Evolutionary conservation across 345 rosid species (phyloP).

Genomic region (Moricandia arvensis): DNA sequence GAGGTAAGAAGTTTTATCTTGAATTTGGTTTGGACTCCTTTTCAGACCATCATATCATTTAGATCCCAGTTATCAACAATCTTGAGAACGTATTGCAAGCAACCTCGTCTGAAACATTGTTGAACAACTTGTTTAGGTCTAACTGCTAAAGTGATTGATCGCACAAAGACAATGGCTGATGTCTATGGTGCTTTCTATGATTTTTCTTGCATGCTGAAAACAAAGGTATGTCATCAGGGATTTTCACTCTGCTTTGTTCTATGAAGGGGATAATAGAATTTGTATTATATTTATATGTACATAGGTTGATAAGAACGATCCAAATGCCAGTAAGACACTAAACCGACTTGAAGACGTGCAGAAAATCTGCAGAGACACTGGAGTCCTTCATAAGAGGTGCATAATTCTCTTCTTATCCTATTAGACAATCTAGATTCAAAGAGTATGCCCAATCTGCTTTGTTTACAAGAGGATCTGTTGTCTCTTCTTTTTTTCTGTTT

Average conservation of each 20-base stretch:
- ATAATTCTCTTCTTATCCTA: not conserved
- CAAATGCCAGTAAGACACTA: constrained; percentile 61
- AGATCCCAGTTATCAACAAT: not conserved
- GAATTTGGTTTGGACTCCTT: not conserved
- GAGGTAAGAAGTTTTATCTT: constrained; percentile 58
- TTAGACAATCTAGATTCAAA: not conserved
- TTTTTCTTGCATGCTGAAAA: constrained; percentile 65
- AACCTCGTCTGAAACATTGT: not conserved
- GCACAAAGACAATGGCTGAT: constrained; percentile 78
- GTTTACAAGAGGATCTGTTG: not conserved
- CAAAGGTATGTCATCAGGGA: constrained; percentile 62
- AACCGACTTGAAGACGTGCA: constrained; percentile 61
- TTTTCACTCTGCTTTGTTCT: not conserved
- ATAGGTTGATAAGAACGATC: constrained; percentile 73
- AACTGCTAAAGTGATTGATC: constrained; percentile 80
- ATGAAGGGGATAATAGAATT: not conserved
- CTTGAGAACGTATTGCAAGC: constrained; percentile 10
- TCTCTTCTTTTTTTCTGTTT: not conserved
- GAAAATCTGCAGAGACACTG: constrained; percentile 62
- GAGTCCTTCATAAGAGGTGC: constrained; percentile 58
- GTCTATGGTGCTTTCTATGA: constrained; percentile 89
- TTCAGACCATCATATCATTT: not conserved
- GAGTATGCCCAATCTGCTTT: not conserved
- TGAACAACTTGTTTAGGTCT: constrained; percentile 53
- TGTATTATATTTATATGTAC: not conserved